phyloP scores from a whole-genome alignment of 768 basidiomycete species.

The Pleurotus eryngii region DNA sequence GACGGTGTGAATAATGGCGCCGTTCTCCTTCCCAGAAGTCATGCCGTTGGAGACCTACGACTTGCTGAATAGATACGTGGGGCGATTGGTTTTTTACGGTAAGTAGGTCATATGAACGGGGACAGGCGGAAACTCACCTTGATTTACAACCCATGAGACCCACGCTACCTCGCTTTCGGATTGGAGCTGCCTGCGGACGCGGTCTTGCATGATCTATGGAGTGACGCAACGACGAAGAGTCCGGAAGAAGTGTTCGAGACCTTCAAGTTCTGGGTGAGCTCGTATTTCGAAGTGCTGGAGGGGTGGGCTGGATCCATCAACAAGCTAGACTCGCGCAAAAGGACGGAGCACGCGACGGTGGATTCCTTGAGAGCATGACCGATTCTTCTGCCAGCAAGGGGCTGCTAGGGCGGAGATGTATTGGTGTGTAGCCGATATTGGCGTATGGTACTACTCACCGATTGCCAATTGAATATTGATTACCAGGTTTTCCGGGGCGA shows the following conservation, averaged over 20 bases:
- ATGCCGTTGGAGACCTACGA: not conserved
- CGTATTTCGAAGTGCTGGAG: constrained; percentile 18
- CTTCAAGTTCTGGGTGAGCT: constrained; percentile 9
- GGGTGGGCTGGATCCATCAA: constrained; percentile 10
- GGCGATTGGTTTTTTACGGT: constrained; percentile 13
- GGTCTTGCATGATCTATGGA: constrained; percentile 17
- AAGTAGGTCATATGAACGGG: constrained; percentile 21
- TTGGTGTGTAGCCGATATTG: not conserved
- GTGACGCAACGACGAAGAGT: constrained; percentile 18
- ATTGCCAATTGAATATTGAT: not conserved
- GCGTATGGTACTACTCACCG: not conserved
- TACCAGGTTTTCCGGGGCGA: not conserved
- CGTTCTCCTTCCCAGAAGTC: constrained; percentile 6
- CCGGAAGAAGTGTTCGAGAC: constrained; percentile 5
- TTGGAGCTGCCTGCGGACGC: constrained; percentile 17
- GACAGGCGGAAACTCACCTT: not conserved
- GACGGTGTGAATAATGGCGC: constrained; percentile 2
- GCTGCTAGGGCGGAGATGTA: not conserved
- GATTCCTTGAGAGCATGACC: constrained; percentile 18
- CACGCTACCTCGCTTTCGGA: constrained; percentile 27
- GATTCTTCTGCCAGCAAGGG: constrained; percentile 13
- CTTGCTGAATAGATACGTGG: constrained; percentile 10
- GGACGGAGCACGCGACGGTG: constrained; percentile 14
- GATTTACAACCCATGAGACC: constrained; percentile 20
- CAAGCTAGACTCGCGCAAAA: constrained; percentile 18